Evolutionary conservation across 176 grass and related monocot genomes (phyloP), one percentile per base, ranked within the genome.

Genomic region (Aegilops sharonensis): DNA sequence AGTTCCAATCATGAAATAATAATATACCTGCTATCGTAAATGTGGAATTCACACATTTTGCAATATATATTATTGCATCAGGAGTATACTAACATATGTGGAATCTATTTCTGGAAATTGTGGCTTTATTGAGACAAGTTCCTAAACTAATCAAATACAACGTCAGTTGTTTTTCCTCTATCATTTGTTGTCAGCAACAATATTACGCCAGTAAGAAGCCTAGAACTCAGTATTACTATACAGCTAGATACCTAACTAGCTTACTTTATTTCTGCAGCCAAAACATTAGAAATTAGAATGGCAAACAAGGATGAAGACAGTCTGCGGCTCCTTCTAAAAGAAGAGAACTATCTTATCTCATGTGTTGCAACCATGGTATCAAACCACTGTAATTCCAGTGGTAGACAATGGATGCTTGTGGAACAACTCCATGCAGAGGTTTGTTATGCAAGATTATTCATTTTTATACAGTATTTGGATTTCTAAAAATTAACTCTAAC

Each of bases 341-440:
- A 93, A 93, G 91, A 93, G 78, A 91, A 89, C 78, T 61, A 89
- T 80, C 73, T 91, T 68, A 79, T 86, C 6, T 80, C 81, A 15
- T 92, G 7, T 77, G 64, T 97, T 86, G 81, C 57, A 75, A 59
- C 24, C 2, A n/a, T 94, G 43, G 75, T 89, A 27, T 87, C 81
- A 62, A 75, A 85, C 42, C 31, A 85, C 17, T 92, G 71, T 80
- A 69, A 72, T 23, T 52, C 83, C 31, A 77, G 70, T 48, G 69
- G 90, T 52, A 52, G 48, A 17, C 48, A 52, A 69, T 90, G 89
- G 88, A 59, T 92, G 59, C 80, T 80, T 72, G 86, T 90, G 66
- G 77, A 32, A 57, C 76, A 72, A 85, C 85, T 97, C 48, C 94
- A 92, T 80, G 72, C 71, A 50, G 61, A 97, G 90, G 90, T 94